Percentiles rank a stretch among this genome's conserved stretches.
Evolutionary conservation across 805 yeast species (phyloP).

Genomic region (Candida nanaspora): DNA sequence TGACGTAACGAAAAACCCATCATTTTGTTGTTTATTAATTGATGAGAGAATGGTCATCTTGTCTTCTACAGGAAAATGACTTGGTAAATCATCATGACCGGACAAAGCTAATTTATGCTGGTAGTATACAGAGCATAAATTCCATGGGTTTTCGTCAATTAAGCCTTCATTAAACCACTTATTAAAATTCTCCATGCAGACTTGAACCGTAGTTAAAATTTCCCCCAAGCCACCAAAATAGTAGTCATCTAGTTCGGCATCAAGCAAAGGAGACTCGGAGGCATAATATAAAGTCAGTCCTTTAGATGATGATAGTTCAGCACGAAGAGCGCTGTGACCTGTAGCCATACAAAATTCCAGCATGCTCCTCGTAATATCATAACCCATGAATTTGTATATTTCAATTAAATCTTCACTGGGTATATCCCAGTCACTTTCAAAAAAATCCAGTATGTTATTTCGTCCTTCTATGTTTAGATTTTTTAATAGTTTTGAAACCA

Average conservation of each 20-base stretch:
- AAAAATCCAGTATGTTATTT: conserved; percentile 13
- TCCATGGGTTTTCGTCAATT: conserved; percentile 23
- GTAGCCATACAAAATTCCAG: conserved; percentile 44
- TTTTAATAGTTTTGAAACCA: conserved; percentile 30
- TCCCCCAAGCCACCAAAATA: conserved; percentile 49
- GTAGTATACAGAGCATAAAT: conserved; percentile 24
- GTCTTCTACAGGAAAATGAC: too few species aligned
- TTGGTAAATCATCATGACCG: too few species aligned
- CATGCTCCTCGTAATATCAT: conserved; percentile 23
- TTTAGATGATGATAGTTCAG: conserved; percentile 27
- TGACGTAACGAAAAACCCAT: background rate
- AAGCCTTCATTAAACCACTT: conserved; percentile 31
- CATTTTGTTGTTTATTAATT: too few species aligned
- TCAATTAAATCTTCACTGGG: conserved; percentile 37
- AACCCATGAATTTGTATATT: conserved; percentile 33
- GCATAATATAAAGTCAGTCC: conserved; percentile 4
- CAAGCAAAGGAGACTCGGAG: conserved; percentile 36
- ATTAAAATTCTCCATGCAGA: conserved; percentile 31
- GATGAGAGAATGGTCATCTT: background rate
- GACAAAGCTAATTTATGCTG: background rate
- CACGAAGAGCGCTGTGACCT: conserved; percentile 44
- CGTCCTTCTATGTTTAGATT: conserved; percentile 12
- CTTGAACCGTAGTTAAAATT: conserved; percentile 29
- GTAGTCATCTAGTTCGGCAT: conserved; percentile 36
- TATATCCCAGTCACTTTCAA: conserved; percentile 29